Percentiles rank a stretch among this genome's conserved stretches.
phyloP scores from a whole-genome alignment of 2,329 filamentous ascomycete species.

The Exophiala aquamarina region DNA sequence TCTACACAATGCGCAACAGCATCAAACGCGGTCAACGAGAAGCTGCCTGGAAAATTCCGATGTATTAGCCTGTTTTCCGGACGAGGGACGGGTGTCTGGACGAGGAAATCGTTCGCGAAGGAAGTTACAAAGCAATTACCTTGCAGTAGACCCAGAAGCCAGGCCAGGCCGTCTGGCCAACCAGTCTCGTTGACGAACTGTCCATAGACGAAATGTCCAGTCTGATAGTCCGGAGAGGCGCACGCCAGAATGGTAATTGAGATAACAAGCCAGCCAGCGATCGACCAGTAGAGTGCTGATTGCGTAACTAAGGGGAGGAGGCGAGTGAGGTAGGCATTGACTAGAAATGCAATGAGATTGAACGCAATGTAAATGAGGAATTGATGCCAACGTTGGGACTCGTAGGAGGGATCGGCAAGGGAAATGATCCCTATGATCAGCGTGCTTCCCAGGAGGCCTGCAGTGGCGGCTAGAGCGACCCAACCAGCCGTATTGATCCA shows the following conservation, averaged over 20 bases:
- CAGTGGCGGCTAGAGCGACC: slow-evolving; percentile 64
- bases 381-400: slow-evolving; percentile 65
- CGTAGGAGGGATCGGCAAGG: slow-evolving; percentile 60
- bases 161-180: slow-evolving; percentile 66
- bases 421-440: slow-evolving; percentile 66
- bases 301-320: slow-evolving; percentile 67
- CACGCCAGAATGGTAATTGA: slow-evolving; percentile 68
- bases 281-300: slow-evolving; percentile 69
- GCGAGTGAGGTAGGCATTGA: slow-evolving; percentile 66
- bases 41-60: too few species aligned
- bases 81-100: too few species aligned
- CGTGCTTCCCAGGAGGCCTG: slow-evolving; percentile 65
- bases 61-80: too few species aligned
- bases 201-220: slow-evolving; percentile 54
- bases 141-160: slow-evolving; percentile 48
- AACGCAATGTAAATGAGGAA: slow-evolving; percentile 71
- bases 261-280: slow-evolving; percentile 68
- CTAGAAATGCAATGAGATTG: slow-evolving; percentile 58
- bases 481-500: slow-evolving; percentile 47
- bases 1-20: slow-evolving; percentile 55
- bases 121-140: slow-evolving; percentile 56
- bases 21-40: slow-evolving; percentile 29
- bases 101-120: slow-evolving; percentile 54
- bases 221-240: slow-evolving; percentile 64
- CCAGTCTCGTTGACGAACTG: slow-evolving; percentile 68